Evolutionary conservation across 768 basidiomycete species (phyloP).

Genomic region (Tylopilus subfusipes): DNA sequence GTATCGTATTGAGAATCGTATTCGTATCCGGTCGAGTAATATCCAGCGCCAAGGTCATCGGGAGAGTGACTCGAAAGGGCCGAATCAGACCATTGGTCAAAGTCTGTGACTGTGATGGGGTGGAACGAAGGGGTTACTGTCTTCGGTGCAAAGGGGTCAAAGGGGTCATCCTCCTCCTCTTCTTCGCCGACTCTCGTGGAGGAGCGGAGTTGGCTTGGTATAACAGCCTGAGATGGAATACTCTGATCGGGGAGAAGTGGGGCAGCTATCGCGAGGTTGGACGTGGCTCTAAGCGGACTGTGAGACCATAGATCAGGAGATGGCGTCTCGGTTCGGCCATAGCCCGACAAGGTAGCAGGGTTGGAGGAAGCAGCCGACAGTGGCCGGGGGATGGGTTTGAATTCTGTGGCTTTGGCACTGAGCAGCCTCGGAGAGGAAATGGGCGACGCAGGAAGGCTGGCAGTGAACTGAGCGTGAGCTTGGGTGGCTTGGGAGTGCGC

Average conservation of each 20-base stretch:
- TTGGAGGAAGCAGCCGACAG: slow-evolving; percentile 64
- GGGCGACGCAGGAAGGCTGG: slow-evolving; percentile 81
- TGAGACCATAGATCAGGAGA: slow-evolving; percentile 91
- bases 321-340: slow-evolving; percentile 69
- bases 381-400: slow-evolving; percentile 80
- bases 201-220: slow-evolving; percentile 70
- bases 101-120: slow-evolving; percentile 60
- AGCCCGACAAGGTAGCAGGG: slow-evolving; percentile 46
- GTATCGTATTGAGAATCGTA: slow-evolving; percentile 33
- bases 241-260: slow-evolving; percentile 77
- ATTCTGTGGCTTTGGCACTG: slow-evolving; percentile 87
- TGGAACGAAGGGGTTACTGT: slow-evolving; percentile 53
- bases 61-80: slow-evolving; percentile 51
- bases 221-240: slow-evolving; percentile 48
- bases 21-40: slow-evolving; percentile 29
- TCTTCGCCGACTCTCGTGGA: slow-evolving; percentile 56
- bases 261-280: slow-evolving; percentile 88
- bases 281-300: slow-evolving; percentile 59
- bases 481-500: slow-evolving; percentile 54
- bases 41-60: slow-evolving; percentile 43
- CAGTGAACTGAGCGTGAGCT: slow-evolving; percentile 60
- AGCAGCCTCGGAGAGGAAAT: slow-evolving; percentile 80
- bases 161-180: slow-evolving; percentile 80
- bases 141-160: slow-evolving; percentile 65
- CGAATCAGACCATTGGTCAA: slow-evolving; percentile 57